Conservation (phyloP, 2,329 filamentous ascomycete genomes). For the Calonectria honghensis region DNA sequence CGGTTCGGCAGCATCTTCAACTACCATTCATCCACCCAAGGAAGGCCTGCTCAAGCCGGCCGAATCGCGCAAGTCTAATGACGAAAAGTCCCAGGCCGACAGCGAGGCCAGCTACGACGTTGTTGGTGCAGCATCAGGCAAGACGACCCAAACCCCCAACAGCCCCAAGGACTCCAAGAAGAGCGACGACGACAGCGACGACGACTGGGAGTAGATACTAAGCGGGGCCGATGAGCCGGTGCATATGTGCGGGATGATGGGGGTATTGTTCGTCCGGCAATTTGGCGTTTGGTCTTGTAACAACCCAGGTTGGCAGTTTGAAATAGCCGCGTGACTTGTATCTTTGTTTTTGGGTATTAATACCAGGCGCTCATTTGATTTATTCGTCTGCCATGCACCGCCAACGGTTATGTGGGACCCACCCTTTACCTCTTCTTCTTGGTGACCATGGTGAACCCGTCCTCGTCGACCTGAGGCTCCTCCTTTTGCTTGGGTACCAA, state of each 20-base stretch:
- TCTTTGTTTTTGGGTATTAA: conserved; percentile 56
- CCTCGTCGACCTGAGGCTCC: conserved; percentile 84
- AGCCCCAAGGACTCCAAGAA: conserved; percentile 76
- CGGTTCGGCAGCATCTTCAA: conserved; percentile 74
- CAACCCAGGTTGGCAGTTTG: conserved; percentile 45
- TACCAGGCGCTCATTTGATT: conserved; percentile 49
- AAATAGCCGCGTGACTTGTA: conserved; percentile 46
- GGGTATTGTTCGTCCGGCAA: conserved; percentile 50
- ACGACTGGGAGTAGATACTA: conserved; percentile 82
- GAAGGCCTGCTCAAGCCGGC: conserved; percentile 74
- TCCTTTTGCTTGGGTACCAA: conserved; percentile 79
- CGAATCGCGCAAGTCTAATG: conserved; percentile 84
- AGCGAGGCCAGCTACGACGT: conserved; percentile 98
- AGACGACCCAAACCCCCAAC: conserved; percentile 84
- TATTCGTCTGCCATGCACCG: conserved; percentile 22
- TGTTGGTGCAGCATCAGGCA: conserved; percentile 85
- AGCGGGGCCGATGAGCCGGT: conserved; percentile 22
- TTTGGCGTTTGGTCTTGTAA: conserved; percentile 59
- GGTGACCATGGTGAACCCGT: conserved; percentile 86
- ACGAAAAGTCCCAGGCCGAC: conserved; percentile 92
- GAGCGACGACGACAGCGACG: conserved; percentile 68
- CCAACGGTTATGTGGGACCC: conserved; percentile 30
- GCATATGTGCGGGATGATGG: conserved; percentile 40
- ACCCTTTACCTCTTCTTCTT: conserved; percentile 77
- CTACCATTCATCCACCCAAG: conserved; percentile 74